Base-by-base conservation (phyloP, 2,329 filamentous ascomycete species). In the Diatrype stigma region DNA sequence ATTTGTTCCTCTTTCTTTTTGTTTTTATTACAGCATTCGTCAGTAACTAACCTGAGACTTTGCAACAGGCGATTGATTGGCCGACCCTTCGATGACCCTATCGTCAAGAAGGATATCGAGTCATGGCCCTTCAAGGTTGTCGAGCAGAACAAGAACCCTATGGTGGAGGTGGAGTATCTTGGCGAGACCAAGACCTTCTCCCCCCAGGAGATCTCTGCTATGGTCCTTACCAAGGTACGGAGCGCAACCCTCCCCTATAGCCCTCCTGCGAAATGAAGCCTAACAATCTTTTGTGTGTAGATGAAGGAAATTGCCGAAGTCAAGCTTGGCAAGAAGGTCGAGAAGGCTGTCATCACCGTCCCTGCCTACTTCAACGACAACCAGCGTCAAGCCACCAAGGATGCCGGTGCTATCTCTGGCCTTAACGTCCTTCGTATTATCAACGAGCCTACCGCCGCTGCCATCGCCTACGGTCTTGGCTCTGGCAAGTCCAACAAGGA, bases 351-450 rank as follows among this genome's bases (percentile, higher is more conserved):
- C 72, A 83, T 97, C 73, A 97, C 93, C 57, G 94, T 97, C 58
- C 93, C 93, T 38, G 93, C 93, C 70, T 96, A 96, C 84, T 96
- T 96, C 87, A 96, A 96, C 81, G 92, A 96, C 80, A 93, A 90
- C 53, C 90, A 97, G 81, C 89, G 93, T 77, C 92, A 96, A 79
- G 93, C 93, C 57, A 97, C 93, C 78, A 97, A 97, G 86, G 93
- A 97, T 66, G 90, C 93, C 67, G 93, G 93, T 86, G 85, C 96
- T 68, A 97, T 97, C 71, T 89, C 93, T 62, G 93, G 93, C 69
- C 85, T 97, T 55, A 97, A 97, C 80, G 93, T 97, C 66, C 90
- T 97, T 70, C 90, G 93, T 78, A 96, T 97, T 82, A 96, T 97
- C 82, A 97, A 97, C 86, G 93, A 97, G 82, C 93, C 93, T 56